Conservation (phyloP, 2,329 filamentous ascomycete species). For the Ascochyta koolunga region DNA sequence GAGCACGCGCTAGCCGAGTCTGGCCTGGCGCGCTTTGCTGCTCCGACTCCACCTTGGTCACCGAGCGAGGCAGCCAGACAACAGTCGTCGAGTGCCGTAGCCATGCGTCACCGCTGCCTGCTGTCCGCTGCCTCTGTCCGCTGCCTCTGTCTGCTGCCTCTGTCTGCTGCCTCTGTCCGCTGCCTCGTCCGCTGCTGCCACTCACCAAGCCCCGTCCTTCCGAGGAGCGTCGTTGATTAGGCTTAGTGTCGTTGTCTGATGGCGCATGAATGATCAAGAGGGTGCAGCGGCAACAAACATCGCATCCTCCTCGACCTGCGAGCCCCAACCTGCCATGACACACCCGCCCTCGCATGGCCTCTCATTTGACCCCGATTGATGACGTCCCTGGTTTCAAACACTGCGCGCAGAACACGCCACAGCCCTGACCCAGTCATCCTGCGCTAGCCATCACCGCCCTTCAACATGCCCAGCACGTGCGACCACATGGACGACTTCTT, state of each 20-base stretch:
- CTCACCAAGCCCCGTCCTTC: too few species aligned
- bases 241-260: constrained; percentile 11
- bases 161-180: too few species aligned
- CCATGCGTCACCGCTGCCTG: too few species aligned
- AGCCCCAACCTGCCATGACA: constrained; percentile 4
- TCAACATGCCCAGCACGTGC: neutral
- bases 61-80: too few species aligned
- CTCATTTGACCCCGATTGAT: neutral
- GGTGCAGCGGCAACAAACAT: constrained; percentile 6
- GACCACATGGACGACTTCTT: constrained; percentile 44
- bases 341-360: neutral
- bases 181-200: too few species aligned
- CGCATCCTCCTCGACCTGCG: constrained; percentile 1
- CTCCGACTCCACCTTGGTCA: neutral
- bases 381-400: neutral
- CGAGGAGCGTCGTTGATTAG: neutral
- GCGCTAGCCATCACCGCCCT: neutral
- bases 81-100: too few species aligned
- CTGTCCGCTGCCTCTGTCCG: too few species aligned
- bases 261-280: constrained; percentile 6
- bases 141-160: too few species aligned
- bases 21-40: neutral
- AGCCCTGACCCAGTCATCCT: neutral
- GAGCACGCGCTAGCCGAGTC: constrained; percentile 1
- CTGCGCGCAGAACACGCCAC: neutral